These are phyloP conservation scores for Coemansia sp. DNA, from an alignment of 192 early-diverging fungal species.

Conservation along the genomic window DNA sequence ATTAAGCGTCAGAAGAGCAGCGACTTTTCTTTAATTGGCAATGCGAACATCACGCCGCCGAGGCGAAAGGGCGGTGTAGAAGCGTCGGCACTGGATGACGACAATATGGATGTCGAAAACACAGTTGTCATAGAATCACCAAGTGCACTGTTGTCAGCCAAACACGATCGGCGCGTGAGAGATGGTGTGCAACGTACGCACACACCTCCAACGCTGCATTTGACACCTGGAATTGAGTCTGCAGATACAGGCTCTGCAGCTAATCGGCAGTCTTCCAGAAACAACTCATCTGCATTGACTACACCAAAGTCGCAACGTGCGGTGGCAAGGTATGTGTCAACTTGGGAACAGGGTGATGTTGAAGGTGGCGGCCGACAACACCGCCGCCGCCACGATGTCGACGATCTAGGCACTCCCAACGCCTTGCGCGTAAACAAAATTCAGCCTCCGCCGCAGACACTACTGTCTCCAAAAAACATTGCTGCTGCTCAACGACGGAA, in stretches of 20 bases:
- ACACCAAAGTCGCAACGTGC: slow-evolving; percentile 29
- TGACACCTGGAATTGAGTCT: background rate
- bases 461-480: slow-evolving; percentile 41
- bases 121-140: slow-evolving; percentile 26
- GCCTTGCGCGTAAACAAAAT: background rate
- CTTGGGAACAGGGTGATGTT: slow-evolving; percentile 34
- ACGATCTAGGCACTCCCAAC: slow-evolving; percentile 17
- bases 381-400: slow-evolving; percentile 27
- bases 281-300: slow-evolving; percentile 13
- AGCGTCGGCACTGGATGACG: slow-evolving; percentile 11
- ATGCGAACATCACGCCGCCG: background rate
- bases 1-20: slow-evolving; percentile 24
- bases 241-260: too few species aligned
- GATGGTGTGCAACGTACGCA: slow-evolving; percentile 6
- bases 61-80: background rate
- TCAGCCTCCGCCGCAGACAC: slow-evolving; percentile 35
- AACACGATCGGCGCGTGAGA: slow-evolving; percentile 23
- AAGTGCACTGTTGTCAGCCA: slow-evolving; percentile 37
- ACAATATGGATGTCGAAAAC: slow-evolving; percentile 26
- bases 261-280: too few species aligned
- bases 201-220: slow-evolving; percentile 13
- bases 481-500: slow-evolving; percentile 26
- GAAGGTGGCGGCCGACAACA: slow-evolving; percentile 47
- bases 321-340: slow-evolving; percentile 24
- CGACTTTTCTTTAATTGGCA: background rate